Conservation (phyloP, 1,284 basidiomycete genomes). For the Mycosarcoma maydis region DNA sequence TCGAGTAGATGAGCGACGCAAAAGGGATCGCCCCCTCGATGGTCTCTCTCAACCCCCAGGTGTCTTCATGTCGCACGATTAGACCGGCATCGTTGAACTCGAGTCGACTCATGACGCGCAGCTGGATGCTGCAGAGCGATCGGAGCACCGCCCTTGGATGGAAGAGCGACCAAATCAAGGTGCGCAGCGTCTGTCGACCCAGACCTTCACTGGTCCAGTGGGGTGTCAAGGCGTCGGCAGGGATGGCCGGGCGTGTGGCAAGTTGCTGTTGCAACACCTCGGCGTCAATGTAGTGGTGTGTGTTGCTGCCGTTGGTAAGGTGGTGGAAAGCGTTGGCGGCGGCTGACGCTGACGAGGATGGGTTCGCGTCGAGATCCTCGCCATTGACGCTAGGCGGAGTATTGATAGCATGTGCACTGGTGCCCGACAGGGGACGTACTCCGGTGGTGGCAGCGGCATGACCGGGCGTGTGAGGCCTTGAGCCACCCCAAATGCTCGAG, state of each 20-base stretch:
- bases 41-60: constrained; percentile 64
- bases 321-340: constrained; percentile 8
- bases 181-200: constrained; percentile 54
- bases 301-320: constrained; percentile 21
- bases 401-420: constrained; percentile 22
- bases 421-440: constrained; percentile 47
- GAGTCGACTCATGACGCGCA: constrained; percentile 64
- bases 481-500: constrained; percentile 52
- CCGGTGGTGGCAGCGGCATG: constrained; percentile 9
- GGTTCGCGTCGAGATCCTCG: constrained; percentile 38
- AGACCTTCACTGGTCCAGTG: constrained; percentile 63
- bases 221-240: constrained; percentile 55
- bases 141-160: constrained; percentile 57
- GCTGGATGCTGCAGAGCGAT: constrained; percentile 60
- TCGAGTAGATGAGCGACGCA: constrained; percentile 57
- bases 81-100: constrained; percentile 67
- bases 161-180: constrained; percentile 57
- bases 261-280: constrained; percentile 39
- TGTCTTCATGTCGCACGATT: constrained; percentile 66
- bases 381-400: constrained; percentile 58
- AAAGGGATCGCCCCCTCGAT: constrained; percentile 65
- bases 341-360: not conserved
- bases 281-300: constrained; percentile 42
- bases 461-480: constrained; percentile 56
- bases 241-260: constrained; percentile 49